Base-by-base conservation (phyloP, 768 basidiomycete genomes). In the Collybia mongolica region DNA sequence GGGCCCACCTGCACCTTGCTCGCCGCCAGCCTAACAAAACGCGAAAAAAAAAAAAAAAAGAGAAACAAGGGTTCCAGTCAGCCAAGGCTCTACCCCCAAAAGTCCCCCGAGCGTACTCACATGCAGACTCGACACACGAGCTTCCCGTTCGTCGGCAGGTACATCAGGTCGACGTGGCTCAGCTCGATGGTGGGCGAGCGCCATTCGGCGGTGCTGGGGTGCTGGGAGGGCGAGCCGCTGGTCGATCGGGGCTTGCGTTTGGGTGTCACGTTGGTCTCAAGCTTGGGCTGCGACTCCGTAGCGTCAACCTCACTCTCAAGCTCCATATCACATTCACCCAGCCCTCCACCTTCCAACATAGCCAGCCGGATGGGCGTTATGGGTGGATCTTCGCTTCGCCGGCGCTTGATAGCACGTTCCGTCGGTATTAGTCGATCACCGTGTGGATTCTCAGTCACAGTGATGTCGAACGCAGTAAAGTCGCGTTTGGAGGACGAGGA, bases 131-230 rank as follows among this genome's bases (percentile, higher is more conserved):
- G 65, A 51, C 73, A 74, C n/a, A 68, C 62, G 4, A 72, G 57
- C 24, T 54, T 52, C 14, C 61, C 67, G 23, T 67, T 60, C 23
- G 43, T 40, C 6, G 63, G 60, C 22, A 65, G 44, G 48, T 70
- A 74, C 69, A 74, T 72, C 37, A 74, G 56, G 52, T 74, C 72
- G 18, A 72, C 63, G 46, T 70, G 68, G 6, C 60, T 47, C 38
- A 70, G 60, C 3, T 62, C 60, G 4, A 62, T 46, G 9, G 47
- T 58, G 19, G 49, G 6, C 29, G 24, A 1, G 28, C 22, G 15
- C 56, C 15, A 1, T 20, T 2, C 11, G n/a, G n/a, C 7, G 6
- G 36, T 7, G 36, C 28, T 18, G 23, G 23, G 0, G 46, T 18
- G 19, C 32, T 2, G 1, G 44, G 15, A 11, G 23, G 11, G 44